Conservation (phyloP, 257 asterid genomes). For the Plantago ovata region DNA sequence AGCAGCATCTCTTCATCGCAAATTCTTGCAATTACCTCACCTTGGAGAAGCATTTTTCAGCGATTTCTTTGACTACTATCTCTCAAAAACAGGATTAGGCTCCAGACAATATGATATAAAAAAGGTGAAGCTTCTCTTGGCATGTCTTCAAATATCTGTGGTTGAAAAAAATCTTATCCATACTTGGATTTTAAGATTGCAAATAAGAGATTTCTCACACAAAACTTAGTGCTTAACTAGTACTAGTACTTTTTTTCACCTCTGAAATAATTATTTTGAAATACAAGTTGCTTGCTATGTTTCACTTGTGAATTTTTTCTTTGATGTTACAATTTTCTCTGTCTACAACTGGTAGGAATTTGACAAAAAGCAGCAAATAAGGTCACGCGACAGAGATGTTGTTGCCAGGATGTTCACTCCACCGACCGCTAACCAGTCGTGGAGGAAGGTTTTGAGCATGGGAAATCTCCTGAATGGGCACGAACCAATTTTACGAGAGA, state of each 20-base stretch:
- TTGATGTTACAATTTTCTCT: background rate
- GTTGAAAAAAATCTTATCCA: background rate
- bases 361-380: slow-evolving; percentile 48
- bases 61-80: slow-evolving; percentile 59
- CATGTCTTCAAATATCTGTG: background rate
- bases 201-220: too few relatives aligned
- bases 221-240: too few relatives aligned
- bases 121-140: slow-evolving; percentile 42
- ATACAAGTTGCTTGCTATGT: too few relatives aligned
- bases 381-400: slow-evolving; percentile 48
- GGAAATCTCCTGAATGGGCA: slow-evolving; percentile 95
- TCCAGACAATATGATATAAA: slow-evolving; percentile 30
- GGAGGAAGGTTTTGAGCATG: slow-evolving; percentile 94
- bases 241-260: too few relatives aligned
- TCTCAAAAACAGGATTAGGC: slow-evolving; percentile 67
- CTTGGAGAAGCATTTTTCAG: slow-evolving; percentile 60
- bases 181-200: too few relatives aligned
- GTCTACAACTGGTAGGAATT: slow-evolving; percentile 38
- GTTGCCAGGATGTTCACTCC: slow-evolving; percentile 72
- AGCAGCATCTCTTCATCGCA: slow-evolving; percentile 79
- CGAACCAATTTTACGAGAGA: slow-evolving; percentile 84
- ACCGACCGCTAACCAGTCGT: slow-evolving; percentile 87
- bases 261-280: too few relatives aligned
- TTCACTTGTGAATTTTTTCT: too few relatives aligned
- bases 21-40: slow-evolving; percentile 67